Evolutionary conservation across 2,329 filamentous ascomycete species (phyloP), one percentile per base, ranked within the genome.

Genomic region (Diaporthe citrichinensis): DNA sequence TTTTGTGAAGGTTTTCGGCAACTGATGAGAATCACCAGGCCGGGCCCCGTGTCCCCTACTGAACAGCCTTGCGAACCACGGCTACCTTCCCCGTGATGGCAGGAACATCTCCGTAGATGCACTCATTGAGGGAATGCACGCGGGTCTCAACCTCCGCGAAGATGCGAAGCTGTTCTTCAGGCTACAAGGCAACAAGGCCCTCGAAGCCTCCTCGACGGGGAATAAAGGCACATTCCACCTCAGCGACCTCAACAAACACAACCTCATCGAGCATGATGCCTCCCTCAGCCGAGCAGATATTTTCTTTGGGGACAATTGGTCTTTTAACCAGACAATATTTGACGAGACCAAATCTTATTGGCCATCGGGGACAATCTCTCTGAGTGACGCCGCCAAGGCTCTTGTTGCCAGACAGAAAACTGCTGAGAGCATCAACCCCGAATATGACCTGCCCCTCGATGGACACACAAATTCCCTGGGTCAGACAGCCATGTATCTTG

Each of bases 21-120:
- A 62, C 55, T 72, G 17, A 72, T 20, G 4, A 20, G 14, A 4
- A 20, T 15, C 3, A 57, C 1, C 10, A 72, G 69, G 69, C 28
- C 69, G 69, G 7, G n/a, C 55, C 55, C 69, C 69, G 1, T 72
- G 72, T 46, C 72, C 72, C 12, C 41, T 74, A 2, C 36, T 74
- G 7, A 74, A 74, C 39, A 69, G 55, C 20, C 61, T 74, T 12
- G 72, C 72, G 17, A 74, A 74, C 28, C 72, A 74, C 28, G 72
- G 62, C 12, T 74, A 57, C 39, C 41, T 74, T 28, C 36, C 36
- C n/a, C 49, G 7, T 8, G 51, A 74, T 15, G 72, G 72, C 25
- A 39, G 34, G n/a, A 74, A 74, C n/a, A 68, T 74, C 20, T 57
- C 59, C 8, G 53, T 57, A 8, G 59, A 51, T 36, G 34, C n/a